Evolutionary conservation across 768 basidiomycete species (phyloP), one percentile per base, ranked within the genome.

Genomic region (Leccinum arenicola): DNA sequence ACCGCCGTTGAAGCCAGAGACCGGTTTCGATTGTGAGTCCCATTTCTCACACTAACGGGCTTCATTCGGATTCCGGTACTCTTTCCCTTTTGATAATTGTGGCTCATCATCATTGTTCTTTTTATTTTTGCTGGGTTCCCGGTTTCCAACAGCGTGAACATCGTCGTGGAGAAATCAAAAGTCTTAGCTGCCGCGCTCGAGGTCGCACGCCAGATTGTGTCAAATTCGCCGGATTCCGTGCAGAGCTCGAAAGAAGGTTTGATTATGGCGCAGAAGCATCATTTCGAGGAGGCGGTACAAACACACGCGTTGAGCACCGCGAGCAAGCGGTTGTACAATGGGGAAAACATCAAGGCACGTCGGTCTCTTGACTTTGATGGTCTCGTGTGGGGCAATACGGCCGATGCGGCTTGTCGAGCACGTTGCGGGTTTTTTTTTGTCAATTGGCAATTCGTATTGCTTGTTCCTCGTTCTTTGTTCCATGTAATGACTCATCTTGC

Each of bases 141-240:
- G 38, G 38, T 40, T 17, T n/a, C 38, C 7, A 40, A 49, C 52
- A 89, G 90, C 69, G 85, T 94, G 50, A 94, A 93, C 72, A 67
- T 75, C 54, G 79, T 93, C 10, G 89, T 90, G 2, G 81, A 85
- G 10, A 69, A 76, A 38, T 60, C 69, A 36, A 64, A 75, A 0
- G 82, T 92, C 2, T 65, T 93, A 11, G 63, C 81, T 6, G 78
- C 84, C 8, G 91, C 92, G 3, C 71, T 93, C 29, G 73, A 76
- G 4, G 71, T 84, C 57, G 91, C 93, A 3, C 73, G 77, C 54
- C 75, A 81, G 55, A 85, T 93, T 61, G 73, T 73, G 15, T 66
- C 68, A 23, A 89, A 89, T 64, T 91, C 89, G 1, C 93, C 92
- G 0, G 93, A 93, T 69, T 79, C 91, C 0, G 86, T 93, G 1